Evolutionary conservation across 2,329 filamentous ascomycete species (phyloP).

Genomic region (Keithomyces neogunnii): DNA sequence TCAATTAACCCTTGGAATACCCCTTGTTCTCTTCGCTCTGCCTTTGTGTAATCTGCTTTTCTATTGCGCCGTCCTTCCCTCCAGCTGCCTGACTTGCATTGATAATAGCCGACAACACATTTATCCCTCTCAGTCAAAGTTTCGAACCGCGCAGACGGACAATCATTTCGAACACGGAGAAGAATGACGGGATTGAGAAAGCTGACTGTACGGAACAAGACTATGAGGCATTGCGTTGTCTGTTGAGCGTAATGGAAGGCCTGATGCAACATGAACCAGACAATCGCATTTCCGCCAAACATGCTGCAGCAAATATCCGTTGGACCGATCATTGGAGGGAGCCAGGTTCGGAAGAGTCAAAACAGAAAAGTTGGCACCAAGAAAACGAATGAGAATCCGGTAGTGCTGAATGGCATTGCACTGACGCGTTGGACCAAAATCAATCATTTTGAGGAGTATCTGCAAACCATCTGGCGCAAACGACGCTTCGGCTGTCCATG

Average conservation of each 20-base stretch:
- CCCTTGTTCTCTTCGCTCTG: neutral
- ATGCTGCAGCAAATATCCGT: neutral
- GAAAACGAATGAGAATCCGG: too few relatives aligned
- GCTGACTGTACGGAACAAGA: neutral
- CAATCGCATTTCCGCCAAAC: slow-evolving; percentile 1
- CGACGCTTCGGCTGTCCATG: too few relatives aligned
- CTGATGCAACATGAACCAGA: slow-evolving; percentile 5
- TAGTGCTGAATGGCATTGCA: too few relatives aligned
- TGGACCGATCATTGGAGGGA: slow-evolving; percentile 4
- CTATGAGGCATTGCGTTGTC: slow-evolving; percentile 2
- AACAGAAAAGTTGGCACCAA: too few relatives aligned
- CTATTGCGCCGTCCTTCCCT: neutral
- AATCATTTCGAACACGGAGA: neutral
- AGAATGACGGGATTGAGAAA: neutral
- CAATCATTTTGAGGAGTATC: too few relatives aligned
- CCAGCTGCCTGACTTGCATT: neutral
- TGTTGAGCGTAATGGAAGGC: neutral
- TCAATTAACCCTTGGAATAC: too few relatives aligned
- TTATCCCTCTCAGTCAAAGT: neutral
- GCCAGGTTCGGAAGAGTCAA: neutral
- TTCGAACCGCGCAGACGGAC: neutral
- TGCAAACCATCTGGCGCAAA: too few relatives aligned
- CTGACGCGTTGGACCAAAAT: too few relatives aligned
- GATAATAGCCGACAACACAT: neutral
- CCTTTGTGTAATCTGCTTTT: neutral